Conservation (phyloP, 2,329 filamentous ascomycete species). For the Ilyonectria mors-panacis region DNA sequence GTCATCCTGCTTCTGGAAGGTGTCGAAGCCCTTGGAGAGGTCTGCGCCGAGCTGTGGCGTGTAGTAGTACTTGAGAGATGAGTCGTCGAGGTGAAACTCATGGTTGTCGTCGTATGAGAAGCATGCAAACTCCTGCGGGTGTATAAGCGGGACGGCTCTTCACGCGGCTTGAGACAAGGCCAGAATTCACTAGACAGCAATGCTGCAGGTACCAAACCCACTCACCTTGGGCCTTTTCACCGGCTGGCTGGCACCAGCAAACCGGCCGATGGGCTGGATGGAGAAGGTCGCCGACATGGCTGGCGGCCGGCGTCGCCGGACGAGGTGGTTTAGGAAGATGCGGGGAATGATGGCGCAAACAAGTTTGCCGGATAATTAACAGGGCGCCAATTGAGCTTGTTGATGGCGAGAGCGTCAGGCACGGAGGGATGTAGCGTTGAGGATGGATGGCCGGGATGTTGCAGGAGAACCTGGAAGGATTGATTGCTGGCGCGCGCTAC, state of each 20-base stretch:
- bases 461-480: not conserved
- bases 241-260: constrained; percentile 76
- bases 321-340: not conserved
- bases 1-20: constrained; percentile 87
- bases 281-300: constrained; percentile 65
- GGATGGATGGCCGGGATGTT: constrained; percentile 5
- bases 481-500: constrained; percentile 1
- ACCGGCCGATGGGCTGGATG: constrained; percentile 79
- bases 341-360: not conserved
- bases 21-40: constrained; percentile 85
- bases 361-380: not conserved
- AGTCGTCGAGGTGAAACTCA: constrained; percentile 80
- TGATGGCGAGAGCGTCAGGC: not conserved
- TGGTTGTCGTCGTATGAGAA: constrained; percentile 95
- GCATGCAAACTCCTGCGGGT: constrained; percentile 82
- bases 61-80: constrained; percentile 91
- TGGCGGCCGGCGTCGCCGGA: not conserved
- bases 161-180: not conserved
- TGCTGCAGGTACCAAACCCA: not conserved
- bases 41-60: constrained; percentile 79
- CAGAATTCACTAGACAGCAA: not conserved
- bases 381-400: constrained; percentile 5
- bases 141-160: constrained; percentile 22
- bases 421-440: not conserved
- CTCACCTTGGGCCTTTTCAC: constrained; percentile 81